A percentile compares a stretch with the other conserved stretches of the same genome.
Evolutionary conservation across 2,329 filamentous ascomycete genomes (phyloP).

Genomic region (Aspergillus proliferans): DNA sequence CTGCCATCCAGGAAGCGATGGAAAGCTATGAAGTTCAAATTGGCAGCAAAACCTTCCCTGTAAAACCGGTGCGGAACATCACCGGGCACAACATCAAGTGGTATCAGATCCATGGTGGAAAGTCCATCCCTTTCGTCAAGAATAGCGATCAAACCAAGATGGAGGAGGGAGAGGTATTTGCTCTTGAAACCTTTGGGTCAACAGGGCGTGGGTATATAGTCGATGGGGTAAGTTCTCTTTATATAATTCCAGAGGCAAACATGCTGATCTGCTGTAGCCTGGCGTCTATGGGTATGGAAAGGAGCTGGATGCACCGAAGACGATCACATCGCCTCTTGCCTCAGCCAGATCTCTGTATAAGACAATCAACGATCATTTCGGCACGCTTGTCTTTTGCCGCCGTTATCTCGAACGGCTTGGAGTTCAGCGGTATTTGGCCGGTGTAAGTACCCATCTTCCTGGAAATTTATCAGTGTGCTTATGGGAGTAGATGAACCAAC

Average conservation of each 20-base stretch:
- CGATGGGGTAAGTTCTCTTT: slow-evolving; percentile 39
- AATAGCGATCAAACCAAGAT: slow-evolving; percentile 46
- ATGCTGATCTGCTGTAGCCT: slow-evolving; percentile 23
- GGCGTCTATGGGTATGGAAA: slow-evolving; percentile 51
- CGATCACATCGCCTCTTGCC: slow-evolving; percentile 37
- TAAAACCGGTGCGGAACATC: slow-evolving; percentile 52
- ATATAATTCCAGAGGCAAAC: background rate
- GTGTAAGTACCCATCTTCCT: slow-evolving; percentile 34
- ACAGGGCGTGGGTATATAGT: slow-evolving; percentile 46
- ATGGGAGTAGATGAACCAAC: slow-evolving; percentile 47
- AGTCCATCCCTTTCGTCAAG: slow-evolving; percentile 51
- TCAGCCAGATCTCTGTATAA: slow-evolving; percentile 54
- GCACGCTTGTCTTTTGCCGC: slow-evolving; percentile 55
- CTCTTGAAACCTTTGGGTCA: slow-evolving; percentile 54
- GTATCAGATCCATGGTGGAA: slow-evolving; percentile 53
- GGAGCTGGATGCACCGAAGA: slow-evolving; percentile 29
- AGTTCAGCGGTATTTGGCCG: slow-evolving; percentile 52
- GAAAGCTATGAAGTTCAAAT: slow-evolving; percentile 57
- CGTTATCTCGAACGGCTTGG: slow-evolving; percentile 61
- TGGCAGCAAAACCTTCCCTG: slow-evolving; percentile 46
- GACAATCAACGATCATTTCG: slow-evolving; percentile 57
- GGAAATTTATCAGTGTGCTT: too few relatives aligned
- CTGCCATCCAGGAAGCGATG: slow-evolving; percentile 56
- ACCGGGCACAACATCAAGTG: slow-evolving; percentile 51
- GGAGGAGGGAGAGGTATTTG: slow-evolving; percentile 55